A percentile compares a stretch with the other conserved stretches of the same genome.
These are phyloP conservation scores for Aspergillus amoenus DNA, from an alignment of 2,329 filamentous ascomycete species.

Conservation along the genomic window DNA sequence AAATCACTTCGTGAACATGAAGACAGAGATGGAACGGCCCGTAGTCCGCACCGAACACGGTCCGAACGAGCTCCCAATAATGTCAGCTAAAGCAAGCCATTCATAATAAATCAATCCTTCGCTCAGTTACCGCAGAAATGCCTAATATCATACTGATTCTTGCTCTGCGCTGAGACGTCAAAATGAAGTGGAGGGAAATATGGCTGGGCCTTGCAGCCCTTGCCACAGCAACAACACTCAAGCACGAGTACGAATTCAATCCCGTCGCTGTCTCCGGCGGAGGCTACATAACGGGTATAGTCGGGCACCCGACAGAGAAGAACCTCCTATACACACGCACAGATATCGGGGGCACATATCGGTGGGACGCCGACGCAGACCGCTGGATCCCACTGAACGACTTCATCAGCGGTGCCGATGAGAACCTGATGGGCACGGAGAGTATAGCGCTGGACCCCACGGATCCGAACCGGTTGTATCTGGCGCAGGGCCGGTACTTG, in stretches of 20 bases:
- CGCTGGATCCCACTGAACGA: slow-evolving; percentile 19
- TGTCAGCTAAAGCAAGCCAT: too few relatives aligned
- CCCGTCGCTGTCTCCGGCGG: slow-evolving; percentile 14
- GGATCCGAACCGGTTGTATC: slow-evolving; percentile 12
- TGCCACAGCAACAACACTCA: not conserved
- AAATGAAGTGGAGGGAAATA: not conserved
- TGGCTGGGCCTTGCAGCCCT: not conserved
- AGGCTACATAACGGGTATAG: slow-evolving; percentile 17
- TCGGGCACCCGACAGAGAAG: slow-evolving; percentile 14
- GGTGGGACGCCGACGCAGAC: slow-evolving; percentile 8
- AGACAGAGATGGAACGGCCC: not conserved
- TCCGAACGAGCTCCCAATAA: not conserved
- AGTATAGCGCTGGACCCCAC: slow-evolving; percentile 15
- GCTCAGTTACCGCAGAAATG: too few relatives aligned
- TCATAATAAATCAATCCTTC: too few relatives aligned
- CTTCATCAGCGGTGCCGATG: slow-evolving; percentile 13
- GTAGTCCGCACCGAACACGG: slow-evolving; percentile 1
- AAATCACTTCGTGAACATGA: not conserved
- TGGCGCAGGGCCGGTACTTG: slow-evolving; percentile 15
- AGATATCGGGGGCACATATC: slow-evolving; percentile 17
- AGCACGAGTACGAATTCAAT: slow-evolving; percentile 13
- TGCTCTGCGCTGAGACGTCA: too few relatives aligned
- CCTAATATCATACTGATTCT: too few relatives aligned
- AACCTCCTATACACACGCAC: slow-evolving; percentile 15
- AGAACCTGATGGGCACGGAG: slow-evolving; percentile 17